Evolutionary conservation across 164 flowering plant genomes (phyloP), one percentile per base, ranked within the genome.

Genomic region (Liquidambar formosana): DNA sequence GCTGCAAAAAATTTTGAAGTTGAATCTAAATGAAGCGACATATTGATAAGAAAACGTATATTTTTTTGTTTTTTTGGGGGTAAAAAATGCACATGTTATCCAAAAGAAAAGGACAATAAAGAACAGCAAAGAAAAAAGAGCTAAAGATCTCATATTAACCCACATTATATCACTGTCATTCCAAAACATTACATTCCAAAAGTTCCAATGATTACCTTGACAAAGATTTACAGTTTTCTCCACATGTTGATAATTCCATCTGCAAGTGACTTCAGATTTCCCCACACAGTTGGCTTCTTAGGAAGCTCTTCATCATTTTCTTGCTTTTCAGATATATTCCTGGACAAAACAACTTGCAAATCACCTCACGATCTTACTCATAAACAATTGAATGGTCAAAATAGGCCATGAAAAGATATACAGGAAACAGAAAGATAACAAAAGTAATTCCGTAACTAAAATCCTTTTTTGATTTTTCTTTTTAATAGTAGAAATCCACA

Each of bases 181-280:
- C 28, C 16, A 47, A 41, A 25, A 21, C 13, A 47, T 3, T 16
- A 47, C 22, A 60, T n/a, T 28, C 9, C 45, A 33, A 63, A 49
- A 28, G 27, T 19, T 53, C 23, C 22, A 66, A 38, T 28, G 57
- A 51, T 57, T 74, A 80, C 78, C 77, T 60, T 56, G 67, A 18
- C 45, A 56, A 57, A 33, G 25, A 59, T 73, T 75, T 71, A 80
- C 56, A 11, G 22, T 64, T 80, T 77, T 69, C 79, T 83, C 86
- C 86, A 85, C 18, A 79, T 60, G 41, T 68, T 79, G 59, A 85
- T 57, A 46, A 85, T 26, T 38, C 77, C 81, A 73, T 73, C 85
- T 43, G 86, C 89, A 65, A 85, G 68, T 65, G 86, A 83, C 71
- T 77, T 79, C 61, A 85, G 63, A 53, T 72, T 83, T 60, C 76